Conservation (phyloP, 305 asterid genomes). For the Fraxinus xanthoxyloides region DNA sequence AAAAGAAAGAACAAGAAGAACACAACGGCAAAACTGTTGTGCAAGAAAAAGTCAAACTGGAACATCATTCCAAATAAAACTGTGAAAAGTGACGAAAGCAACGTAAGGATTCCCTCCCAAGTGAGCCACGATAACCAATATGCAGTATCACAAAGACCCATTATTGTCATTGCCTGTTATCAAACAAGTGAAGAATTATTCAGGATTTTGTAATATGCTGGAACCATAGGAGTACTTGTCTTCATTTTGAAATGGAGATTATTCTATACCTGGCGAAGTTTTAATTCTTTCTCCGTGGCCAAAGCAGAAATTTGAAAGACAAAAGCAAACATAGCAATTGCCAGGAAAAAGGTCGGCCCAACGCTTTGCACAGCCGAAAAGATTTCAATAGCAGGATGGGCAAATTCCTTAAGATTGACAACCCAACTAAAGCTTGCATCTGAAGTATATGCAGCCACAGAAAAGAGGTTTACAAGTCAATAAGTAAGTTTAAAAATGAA, state of each 20-base stretch:
- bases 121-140: conserved; percentile 79
- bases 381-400: conserved; percentile 65
- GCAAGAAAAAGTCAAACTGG: conserved; percentile 63
- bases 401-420: conserved; percentile 72
- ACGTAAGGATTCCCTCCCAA: conserved; percentile 69
- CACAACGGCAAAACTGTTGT: conserved; percentile 63
- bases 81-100: conserved; percentile 58
- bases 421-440: conserved; percentile 73
- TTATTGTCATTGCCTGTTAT: conserved; percentile 79
- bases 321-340: conserved; percentile 90
- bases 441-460: conserved; percentile 31
- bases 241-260: conserved; percentile 20
- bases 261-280: conserved; percentile 77
- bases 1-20: conserved; percentile 75
- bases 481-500: not conserved
- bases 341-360: conserved; percentile 86
- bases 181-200: conserved; percentile 17
- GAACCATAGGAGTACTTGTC: conserved; percentile 6
- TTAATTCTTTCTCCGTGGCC: conserved; percentile 81
- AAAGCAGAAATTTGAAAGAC: conserved; percentile 78
- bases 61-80: conserved; percentile 76
- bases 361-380: conserved; percentile 60
- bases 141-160: conserved; percentile 95
- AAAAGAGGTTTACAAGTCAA: not conserved
- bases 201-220: conserved; percentile 10